Conservation (phyloP, 2,329 filamentous ascomycete genomes). For the Scedosporium boydii region DNA sequence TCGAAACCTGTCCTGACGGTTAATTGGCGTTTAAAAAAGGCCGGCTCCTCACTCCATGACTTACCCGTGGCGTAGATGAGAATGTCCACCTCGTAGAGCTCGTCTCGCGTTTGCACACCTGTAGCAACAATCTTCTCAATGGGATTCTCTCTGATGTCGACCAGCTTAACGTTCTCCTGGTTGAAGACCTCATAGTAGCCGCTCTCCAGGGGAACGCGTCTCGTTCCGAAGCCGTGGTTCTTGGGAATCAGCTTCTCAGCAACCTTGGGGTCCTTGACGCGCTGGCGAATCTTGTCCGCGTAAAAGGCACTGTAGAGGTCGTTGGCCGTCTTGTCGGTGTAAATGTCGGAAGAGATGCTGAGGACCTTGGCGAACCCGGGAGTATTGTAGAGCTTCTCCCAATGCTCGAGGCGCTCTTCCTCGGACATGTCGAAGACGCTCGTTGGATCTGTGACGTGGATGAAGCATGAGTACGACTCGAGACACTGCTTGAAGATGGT, state of each 20-base stretch:
- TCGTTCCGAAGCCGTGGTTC: constrained; percentile 54
- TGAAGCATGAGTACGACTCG: constrained; percentile 44
- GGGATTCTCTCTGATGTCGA: constrained; percentile 36
- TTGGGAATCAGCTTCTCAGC: constrained; percentile 47
- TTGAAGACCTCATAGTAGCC: constrained; percentile 58
- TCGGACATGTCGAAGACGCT: constrained; percentile 29
- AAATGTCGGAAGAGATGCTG: constrained; percentile 13
- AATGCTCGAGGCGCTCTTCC: constrained; percentile 16
- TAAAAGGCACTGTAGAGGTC: constrained; percentile 26
- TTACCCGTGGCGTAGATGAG: constrained; percentile 58
- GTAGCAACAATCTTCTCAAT: constrained; percentile 50
- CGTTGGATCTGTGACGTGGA: constrained; percentile 38
- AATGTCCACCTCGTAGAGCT: constrained; percentile 49
- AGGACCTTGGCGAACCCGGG: constrained; percentile 27
- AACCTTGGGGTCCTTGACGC: constrained; percentile 45
- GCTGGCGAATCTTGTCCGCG: constrained; percentile 42
- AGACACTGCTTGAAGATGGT: constrained; percentile 46
- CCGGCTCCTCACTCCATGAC: constrained; percentile 44
- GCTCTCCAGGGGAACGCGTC: constrained; percentile 52
- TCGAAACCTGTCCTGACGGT: constrained; percentile 30
- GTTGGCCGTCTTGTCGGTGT: constrained; percentile 17
- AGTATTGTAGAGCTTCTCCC: constrained; percentile 21
- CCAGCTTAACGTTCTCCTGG: constrained; percentile 51
- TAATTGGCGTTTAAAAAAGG: constrained; percentile 25
- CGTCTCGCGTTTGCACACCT: constrained; percentile 52